Evolutionary conservation across 805 yeast genomes (phyloP).

Genomic region (Ogataea allantospora): DNA sequence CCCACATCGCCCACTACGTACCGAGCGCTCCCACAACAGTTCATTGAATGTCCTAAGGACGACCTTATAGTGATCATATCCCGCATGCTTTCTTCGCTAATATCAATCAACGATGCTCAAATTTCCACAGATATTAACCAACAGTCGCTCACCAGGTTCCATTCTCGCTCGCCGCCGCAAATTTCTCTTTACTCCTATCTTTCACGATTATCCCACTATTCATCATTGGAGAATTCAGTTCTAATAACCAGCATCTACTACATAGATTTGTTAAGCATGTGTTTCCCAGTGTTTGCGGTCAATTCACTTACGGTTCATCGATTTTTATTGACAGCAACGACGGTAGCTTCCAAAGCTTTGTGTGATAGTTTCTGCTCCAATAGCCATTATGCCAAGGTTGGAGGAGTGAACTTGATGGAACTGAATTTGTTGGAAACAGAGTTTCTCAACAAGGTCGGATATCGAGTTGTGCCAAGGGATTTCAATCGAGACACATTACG

Average conservation of each 20-base stretch:
- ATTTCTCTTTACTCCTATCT: constrained; percentile 80
- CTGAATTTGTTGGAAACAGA: constrained; percentile 86
- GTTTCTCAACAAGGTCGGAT: constrained; percentile 74
- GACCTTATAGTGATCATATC: constrained; percentile 72
- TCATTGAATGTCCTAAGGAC: constrained; percentile 63
- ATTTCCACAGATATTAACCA: constrained; percentile 33
- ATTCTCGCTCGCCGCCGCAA: constrained; percentile 88
- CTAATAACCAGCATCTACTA: constrained; percentile 82
- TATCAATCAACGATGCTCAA: constrained; percentile 63
- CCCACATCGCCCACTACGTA: not conserved
- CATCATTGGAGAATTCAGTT: constrained; percentile 81
- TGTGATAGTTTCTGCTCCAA: constrained; percentile 95
- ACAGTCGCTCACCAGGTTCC: constrained; percentile 74
- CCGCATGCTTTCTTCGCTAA: constrained; percentile 76
- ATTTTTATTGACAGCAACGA: constrained; percentile 84
- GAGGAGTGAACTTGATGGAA: constrained; percentile 84
- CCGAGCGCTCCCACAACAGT: constrained; percentile 45
- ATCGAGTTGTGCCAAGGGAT: constrained; percentile 66
- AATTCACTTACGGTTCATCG: constrained; percentile 94
- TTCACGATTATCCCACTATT: constrained; percentile 74
- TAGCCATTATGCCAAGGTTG: constrained; percentile 91
- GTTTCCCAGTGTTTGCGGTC: constrained; percentile 75
- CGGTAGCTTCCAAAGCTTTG: constrained; percentile 84
- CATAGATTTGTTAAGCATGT: constrained; percentile 77
- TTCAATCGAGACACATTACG: constrained; percentile 35